Evolutionary conservation across 2,329 filamentous ascomycete species (phyloP), one percentile per base, ranked within the genome.

Genomic region (Fusarium penzigii): DNA sequence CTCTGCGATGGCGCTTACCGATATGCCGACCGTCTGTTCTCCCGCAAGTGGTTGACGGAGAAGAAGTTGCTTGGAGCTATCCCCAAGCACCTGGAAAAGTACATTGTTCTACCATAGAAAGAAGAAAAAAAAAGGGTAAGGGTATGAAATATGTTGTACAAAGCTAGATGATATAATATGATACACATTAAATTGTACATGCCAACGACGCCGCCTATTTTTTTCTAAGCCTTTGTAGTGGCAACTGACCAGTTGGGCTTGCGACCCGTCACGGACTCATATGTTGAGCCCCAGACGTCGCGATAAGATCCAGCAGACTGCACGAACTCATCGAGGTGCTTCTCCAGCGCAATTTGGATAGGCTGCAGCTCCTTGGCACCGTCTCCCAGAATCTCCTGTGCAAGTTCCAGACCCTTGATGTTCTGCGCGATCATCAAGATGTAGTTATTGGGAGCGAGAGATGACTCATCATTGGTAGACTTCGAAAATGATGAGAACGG

Each of bases 1-100:
- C 81, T 99, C 42, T 96, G 91, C 68, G 94, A 99, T 70, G 94
- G 94, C 54, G 94, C 94, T n/a, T 97, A 99, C 70, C 79, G 94
- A 67, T 99, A 99, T 71, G 94, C 94, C 6, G 94, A 99, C 59
- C 81, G 94, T 36, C 72, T 99, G 56, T 99, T 99, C 76, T 96
- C 90, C 42, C 85, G 84, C 71, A 92, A 88, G 72, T 99, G 94
- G 94, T 75, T 99, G 62, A 80, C 86, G 70, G 84, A 86, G 66
- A 99, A 97, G 85, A 89, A 88, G 52, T 76, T 99, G 59, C 72
- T 94, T 42, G 83, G 77, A 29, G 87, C 92, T 41, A 87, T 99
- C 69, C 94, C 94, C 7, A 82, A 90, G 76, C 86, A 90, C 68
- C 73, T 97, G 69, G 84, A 89, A 71, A 96, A 92, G 80, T 97